Evolutionary conservation across 2,329 filamentous ascomycete genomes (phyloP).

Genomic region (Claviceps fusiformis): DNA sequence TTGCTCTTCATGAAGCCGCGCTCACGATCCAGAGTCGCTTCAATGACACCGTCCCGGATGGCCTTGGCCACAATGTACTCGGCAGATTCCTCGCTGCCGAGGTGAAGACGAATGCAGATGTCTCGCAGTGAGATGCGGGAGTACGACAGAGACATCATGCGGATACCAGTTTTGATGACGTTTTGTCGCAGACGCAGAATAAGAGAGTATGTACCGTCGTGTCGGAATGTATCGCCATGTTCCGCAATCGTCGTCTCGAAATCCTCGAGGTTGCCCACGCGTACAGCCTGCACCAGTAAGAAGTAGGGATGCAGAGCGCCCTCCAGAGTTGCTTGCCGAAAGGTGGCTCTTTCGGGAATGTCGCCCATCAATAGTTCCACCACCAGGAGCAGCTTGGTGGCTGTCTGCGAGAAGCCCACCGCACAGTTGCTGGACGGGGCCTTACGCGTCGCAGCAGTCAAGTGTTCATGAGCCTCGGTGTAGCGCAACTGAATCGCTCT

Average conservation of each 20-base stretch:
- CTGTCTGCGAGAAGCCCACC: slow-evolving; percentile 87
- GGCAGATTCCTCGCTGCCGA: slow-evolving; percentile 91
- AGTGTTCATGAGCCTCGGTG: slow-evolving; percentile 89
- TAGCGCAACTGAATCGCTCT: slow-evolving; percentile 93
- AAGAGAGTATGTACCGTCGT: slow-evolving; percentile 88
- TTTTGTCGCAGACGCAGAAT: slow-evolving; percentile 93
- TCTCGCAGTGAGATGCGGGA: slow-evolving; percentile 93
- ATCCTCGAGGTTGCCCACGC: slow-evolving; percentile 88
- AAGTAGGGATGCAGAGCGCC: slow-evolving; percentile 85
- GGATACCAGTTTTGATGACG: slow-evolving; percentile 97
- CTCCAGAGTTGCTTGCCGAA: slow-evolving; percentile 81
- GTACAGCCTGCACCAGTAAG: slow-evolving; percentile 83
- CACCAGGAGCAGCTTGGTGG: slow-evolving; percentile 89
- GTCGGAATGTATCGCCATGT: slow-evolving; percentile 73
- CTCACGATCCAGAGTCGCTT: slow-evolving; percentile 87
- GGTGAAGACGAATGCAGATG: slow-evolving; percentile 87
- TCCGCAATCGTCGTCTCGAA: slow-evolving; percentile 79
- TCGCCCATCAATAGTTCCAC: slow-evolving; percentile 98
- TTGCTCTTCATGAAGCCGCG: slow-evolving; percentile 98
- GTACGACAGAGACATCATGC: slow-evolving; percentile 98
- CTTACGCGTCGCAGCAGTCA: slow-evolving; percentile 88
- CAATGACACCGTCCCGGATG: slow-evolving; percentile 92
- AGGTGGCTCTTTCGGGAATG: slow-evolving; percentile 88
- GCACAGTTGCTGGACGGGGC: slow-evolving; percentile 82
- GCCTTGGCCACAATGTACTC: slow-evolving; percentile 99